Percentiles rank a stretch among this genome's conserved stretches.
Evolutionary conservation across 305 asterid species (phyloP).

Genomic region (Fraxinus paxiana): DNA sequence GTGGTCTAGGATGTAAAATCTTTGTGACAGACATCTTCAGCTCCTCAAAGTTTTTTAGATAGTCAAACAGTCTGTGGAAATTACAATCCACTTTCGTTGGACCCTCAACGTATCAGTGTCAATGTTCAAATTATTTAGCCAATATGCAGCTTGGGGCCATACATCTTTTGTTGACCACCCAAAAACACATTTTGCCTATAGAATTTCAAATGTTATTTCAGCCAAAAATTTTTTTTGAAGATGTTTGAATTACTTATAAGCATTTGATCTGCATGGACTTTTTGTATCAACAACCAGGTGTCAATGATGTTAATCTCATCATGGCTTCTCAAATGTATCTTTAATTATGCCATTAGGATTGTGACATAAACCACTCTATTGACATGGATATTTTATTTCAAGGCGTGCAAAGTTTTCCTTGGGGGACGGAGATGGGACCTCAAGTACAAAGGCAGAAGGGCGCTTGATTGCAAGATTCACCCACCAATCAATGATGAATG

Average conservation of each 20-base stretch:
- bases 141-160: background rate
- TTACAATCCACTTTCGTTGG: background rate
- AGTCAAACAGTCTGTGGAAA: background rate
- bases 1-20: background rate
- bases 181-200: background rate
- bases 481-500: background rate
- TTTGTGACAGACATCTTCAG: background rate
- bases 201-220: background rate
- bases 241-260: background rate
- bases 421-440: background rate
- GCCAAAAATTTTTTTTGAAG: background rate
- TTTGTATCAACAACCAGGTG: background rate
- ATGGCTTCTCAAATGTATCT: background rate
- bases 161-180: background rate
- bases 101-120: background rate
- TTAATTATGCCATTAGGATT: background rate
- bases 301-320: background rate
- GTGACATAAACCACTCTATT: background rate
- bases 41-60: background rate
- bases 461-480: background rate
- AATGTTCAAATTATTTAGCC: background rate
- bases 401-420: background rate
- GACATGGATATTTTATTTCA: background rate
- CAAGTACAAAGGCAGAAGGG: background rate
- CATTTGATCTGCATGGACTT: background rate